Conservation (phyloP, 768 basidiomycete genomes). For the Arthromyces matolae region DNA sequence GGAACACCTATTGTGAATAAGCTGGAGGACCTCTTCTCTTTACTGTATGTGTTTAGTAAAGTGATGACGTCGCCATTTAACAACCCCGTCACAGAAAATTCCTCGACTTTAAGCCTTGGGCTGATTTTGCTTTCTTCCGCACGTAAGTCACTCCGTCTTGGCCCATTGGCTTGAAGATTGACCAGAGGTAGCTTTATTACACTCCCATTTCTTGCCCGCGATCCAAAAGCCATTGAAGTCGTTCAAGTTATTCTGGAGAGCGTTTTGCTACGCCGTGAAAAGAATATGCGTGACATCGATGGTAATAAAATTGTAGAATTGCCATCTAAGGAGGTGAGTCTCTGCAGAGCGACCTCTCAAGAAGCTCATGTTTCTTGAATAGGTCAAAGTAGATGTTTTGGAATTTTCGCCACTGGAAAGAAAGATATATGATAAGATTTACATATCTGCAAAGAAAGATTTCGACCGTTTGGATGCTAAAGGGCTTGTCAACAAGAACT, state of each 20-base stretch:
- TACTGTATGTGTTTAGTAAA: slow-evolving; percentile 44
- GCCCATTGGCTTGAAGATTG: slow-evolving; percentile 1
- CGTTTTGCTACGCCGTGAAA: slow-evolving; percentile 84
- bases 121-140: slow-evolving; percentile 84
- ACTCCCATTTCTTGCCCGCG: slow-evolving; percentile 84
- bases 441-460: slow-evolving; percentile 69
- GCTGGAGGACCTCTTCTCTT: slow-evolving; percentile 86
- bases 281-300: slow-evolving; percentile 83
- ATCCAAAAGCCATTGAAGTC: slow-evolving; percentile 90
- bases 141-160: slow-evolving; percentile 49
- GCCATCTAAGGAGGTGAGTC: slow-evolving; percentile 73
- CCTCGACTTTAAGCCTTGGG: slow-evolving; percentile 76
- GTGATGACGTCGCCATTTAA: background rate
- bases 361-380: slow-evolving; percentile 3
- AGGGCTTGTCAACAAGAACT: slow-evolving; percentile 75
- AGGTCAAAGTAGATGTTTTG: slow-evolving; percentile 72
- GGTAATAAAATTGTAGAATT: slow-evolving; percentile 88
- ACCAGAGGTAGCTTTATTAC: slow-evolving; percentile 69
- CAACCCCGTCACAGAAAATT: slow-evolving; percentile 55
- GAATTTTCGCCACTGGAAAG: slow-evolving; percentile 78
- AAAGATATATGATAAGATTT: slow-evolving; percentile 87
- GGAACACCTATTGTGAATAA: slow-evolving; percentile 96
- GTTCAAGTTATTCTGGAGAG: slow-evolving; percentile 93
- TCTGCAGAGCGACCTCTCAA: background rate
- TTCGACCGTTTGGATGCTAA: slow-evolving; percentile 79